Percentiles rank a stretch among this genome's conserved stretches.
Conservation (phyloP, 2,329 filamentous ascomycete species). For the Xylaria sp. region DNA sequence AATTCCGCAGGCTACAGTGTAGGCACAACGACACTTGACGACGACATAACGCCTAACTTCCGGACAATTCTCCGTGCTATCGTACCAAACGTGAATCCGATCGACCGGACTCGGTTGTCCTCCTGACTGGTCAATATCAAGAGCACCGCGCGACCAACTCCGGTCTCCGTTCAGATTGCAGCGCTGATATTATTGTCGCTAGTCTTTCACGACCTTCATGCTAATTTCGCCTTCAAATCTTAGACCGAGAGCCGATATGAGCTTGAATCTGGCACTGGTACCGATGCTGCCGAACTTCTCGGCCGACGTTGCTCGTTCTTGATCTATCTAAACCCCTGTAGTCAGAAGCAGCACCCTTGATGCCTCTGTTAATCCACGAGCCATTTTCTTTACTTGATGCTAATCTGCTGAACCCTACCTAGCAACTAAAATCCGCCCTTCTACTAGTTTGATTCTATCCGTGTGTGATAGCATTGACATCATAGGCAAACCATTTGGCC, state of each 20-base stretch:
- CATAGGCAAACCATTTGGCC: background rate
- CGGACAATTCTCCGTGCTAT: background rate
- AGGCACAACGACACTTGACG: conserved; percentile 1
- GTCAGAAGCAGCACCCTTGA: background rate
- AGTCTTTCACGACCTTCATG: background rate
- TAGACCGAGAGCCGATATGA: conserved; percentile 22
- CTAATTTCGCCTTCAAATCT: conserved; percentile 5
- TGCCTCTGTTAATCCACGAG: background rate
- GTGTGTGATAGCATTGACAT: background rate
- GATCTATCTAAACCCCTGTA: background rate
- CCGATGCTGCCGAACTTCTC: background rate
- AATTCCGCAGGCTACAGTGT: background rate
- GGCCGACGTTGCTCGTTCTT: background rate
- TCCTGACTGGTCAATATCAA: background rate
- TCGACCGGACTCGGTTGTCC: conserved; percentile 1
- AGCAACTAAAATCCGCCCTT: background rate
- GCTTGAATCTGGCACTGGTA: background rate
- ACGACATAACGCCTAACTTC: conserved; percentile 4
- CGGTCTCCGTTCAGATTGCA: background rate
- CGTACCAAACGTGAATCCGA: background rate
- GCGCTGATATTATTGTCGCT: background rate
- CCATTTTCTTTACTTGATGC: background rate
- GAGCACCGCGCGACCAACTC: conserved; percentile 13
- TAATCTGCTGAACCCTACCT: background rate
- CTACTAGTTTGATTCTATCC: background rate